These are phyloP conservation scores for Cymbopogon flexuosus DNA, from an alignment of 202 grass and related monocot species.

Conservation along the genomic window DNA sequence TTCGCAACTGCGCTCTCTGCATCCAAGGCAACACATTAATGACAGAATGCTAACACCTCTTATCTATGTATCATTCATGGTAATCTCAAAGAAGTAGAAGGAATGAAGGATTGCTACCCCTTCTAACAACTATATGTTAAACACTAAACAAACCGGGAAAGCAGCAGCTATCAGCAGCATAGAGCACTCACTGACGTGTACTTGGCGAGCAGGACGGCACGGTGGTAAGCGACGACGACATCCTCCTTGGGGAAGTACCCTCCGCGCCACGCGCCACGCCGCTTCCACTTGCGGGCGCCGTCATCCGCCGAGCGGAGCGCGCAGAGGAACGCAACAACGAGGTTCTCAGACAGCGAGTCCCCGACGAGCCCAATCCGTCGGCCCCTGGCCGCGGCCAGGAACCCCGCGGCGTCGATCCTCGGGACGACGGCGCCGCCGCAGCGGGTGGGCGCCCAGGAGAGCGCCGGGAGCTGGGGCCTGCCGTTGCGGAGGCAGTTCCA, in stretches of 20 bases:
- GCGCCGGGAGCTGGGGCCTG: slow-evolving; percentile 33
- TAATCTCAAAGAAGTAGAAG: not conserved
- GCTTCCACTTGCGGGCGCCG: slow-evolving; percentile 79
- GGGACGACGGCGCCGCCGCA: slow-evolving; percentile 56
- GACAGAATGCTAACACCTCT: not conserved
- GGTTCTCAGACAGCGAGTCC: slow-evolving; percentile 83
- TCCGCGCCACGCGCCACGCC: slow-evolving; percentile 79
- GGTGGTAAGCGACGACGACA: slow-evolving; percentile 76
- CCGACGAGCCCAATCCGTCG: slow-evolving; percentile 71
- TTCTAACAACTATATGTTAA: not conserved
- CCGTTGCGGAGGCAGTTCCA: slow-evolving; percentile 91
- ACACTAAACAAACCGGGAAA: not conserved
- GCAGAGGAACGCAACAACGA: slow-evolving; percentile 70
- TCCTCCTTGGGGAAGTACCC: slow-evolving; percentile 73
- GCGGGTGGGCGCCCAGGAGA: slow-evolving; percentile 77
- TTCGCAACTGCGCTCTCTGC: not conserved
- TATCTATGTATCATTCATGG: not conserved
- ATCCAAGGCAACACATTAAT: not conserved
- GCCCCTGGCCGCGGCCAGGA: slow-evolving; percentile 49
- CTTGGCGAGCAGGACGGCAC: slow-evolving; percentile 81
- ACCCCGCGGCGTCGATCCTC: slow-evolving; percentile 55
- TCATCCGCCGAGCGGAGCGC: slow-evolving; percentile 53
- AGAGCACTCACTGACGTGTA: slow-evolving; percentile 69
- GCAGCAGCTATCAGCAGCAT: not conserved
- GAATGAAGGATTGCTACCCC: not conserved